Base-by-base conservation (phyloP, 768 basidiomycete genomes). In the Podaxis pistillaris region DNA sequence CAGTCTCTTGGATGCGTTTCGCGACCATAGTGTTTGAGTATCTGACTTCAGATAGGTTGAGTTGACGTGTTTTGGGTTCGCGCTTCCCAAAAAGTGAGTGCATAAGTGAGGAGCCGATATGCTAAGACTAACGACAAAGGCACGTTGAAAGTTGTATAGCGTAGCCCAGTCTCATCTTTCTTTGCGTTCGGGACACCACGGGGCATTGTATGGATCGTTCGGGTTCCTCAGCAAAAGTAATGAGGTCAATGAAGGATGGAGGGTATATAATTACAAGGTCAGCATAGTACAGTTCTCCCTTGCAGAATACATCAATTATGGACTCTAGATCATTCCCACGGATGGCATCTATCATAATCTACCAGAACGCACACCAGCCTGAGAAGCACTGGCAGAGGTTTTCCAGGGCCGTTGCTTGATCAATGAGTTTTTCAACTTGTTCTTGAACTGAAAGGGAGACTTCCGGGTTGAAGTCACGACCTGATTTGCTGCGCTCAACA, bases 301-400 rank as follows among this genome's bases (percentile, higher is more conserved):
- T 33, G 15, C 28, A 13, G 56, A 47, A 40, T 47, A 51, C 28
- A 44, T 55, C 58, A 63, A 50, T 47, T 33, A 50, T 56, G 49
- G 36, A 56, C 41, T 37, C 11, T 56, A 50, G 54, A 56, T 62
- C 37, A 56, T 55, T 44, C 63, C 52, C 58, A 38, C 52, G 38
- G 12, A 19, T 17, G 44, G 19, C 19, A 17, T 33, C 56, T 36
- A 47, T 46, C 33, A 33, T 1, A 17, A 12, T 37, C 56, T 75
- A 91, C 90, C 90, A 91, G 76, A 91, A 91, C 46, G 90, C 89
- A 76, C 89, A 91, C 95, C 94, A 96, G 73, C 95, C 95, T 64
- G 94, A 92, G 80, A 96, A 97, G 70, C 94, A 95, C 72, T 96
- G 96, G 73, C 94, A 97, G 1, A 98, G 85, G 73, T 98, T 97